phyloP scores from a whole-genome alignment of 148 eudicot species.

The Rhododendron simsii region DNA sequence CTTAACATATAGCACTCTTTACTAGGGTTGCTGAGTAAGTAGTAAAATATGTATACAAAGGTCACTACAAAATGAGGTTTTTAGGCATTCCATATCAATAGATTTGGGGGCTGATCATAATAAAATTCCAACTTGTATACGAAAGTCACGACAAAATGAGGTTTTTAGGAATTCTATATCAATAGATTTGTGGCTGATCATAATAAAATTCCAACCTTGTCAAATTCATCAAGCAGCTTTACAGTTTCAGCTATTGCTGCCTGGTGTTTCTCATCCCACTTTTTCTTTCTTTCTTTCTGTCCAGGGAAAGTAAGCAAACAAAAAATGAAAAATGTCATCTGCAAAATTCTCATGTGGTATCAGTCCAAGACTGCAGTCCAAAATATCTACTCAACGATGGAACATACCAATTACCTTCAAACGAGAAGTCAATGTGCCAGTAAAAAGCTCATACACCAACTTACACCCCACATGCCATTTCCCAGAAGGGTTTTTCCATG shows the following conservation, averaged over 20 bases:
- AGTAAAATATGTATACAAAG: not conserved
- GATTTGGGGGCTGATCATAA: conserved; percentile 1
- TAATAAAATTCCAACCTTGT: conserved; percentile 49
- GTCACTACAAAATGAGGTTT: not conserved
- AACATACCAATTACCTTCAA: conserved; percentile 58
- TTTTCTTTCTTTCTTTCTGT: conserved; percentile 87
- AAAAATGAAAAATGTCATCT: not conserved
- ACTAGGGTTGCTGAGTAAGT: not conserved
- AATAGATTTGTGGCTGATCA: not conserved
- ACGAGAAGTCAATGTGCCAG: conserved; percentile 70
- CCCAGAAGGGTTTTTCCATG: conserved; percentile 94
- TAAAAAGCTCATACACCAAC: conserved; percentile 84
- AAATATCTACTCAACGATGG: not conserved
- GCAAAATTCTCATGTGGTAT: not conserved
- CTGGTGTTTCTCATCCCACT: conserved; percentile 91
- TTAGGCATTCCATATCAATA: not conserved
- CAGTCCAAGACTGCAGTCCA: not conserved
- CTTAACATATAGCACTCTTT: not conserved
- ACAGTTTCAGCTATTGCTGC: conserved; percentile 85
- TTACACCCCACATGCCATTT: conserved; percentile 95
- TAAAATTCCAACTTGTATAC: not conserved
- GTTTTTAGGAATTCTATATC: not conserved
- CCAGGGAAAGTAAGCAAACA: conserved; percentile 2
- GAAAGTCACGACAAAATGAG: not conserved
- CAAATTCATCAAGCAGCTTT: conserved; percentile 65